Evolutionary conservation across 139 green algal species (phyloP).

Genomic region (Deuterostichococcus epilithicus): DNA sequence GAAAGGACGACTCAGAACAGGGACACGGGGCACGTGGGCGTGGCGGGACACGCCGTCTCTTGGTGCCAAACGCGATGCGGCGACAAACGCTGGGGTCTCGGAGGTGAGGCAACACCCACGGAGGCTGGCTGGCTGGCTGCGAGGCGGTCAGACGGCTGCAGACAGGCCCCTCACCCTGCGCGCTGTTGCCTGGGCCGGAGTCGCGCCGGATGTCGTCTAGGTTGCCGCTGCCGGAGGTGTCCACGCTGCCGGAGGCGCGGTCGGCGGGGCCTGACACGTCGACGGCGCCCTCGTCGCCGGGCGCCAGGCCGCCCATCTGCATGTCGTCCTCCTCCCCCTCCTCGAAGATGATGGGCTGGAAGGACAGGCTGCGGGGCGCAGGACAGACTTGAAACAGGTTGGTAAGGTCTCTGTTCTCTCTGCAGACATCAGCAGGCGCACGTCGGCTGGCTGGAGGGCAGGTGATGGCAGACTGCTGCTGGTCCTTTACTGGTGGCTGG

Average conservation of each 20-base stretch:
- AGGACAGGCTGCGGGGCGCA: neutral
- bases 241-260: neutral
- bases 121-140: too few relatives aligned
- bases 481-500: too few relatives aligned
- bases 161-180: neutral
- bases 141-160: too few relatives aligned
- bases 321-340: neutral
- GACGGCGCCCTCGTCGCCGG: neutral
- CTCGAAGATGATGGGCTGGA: slow-evolving; percentile 2
- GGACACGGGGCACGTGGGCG: too few relatives aligned
- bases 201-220: neutral
- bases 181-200: neutral
- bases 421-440: neutral
- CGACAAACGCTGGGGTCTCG: too few relatives aligned
- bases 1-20: too few relatives aligned
- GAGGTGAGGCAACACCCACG: too few relatives aligned
- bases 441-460: neutral
- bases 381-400: neutral
- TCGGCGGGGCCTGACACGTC: neutral
- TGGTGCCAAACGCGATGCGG: too few relatives aligned
- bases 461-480: too few relatives aligned
- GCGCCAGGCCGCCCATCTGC: neutral
- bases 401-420: neutral
- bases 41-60: too few relatives aligned
- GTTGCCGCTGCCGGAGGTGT: neutral